Evolutionary conservation across 2,329 filamentous ascomycete genomes (phyloP).

Genomic region (Colletotrichum horii): DNA sequence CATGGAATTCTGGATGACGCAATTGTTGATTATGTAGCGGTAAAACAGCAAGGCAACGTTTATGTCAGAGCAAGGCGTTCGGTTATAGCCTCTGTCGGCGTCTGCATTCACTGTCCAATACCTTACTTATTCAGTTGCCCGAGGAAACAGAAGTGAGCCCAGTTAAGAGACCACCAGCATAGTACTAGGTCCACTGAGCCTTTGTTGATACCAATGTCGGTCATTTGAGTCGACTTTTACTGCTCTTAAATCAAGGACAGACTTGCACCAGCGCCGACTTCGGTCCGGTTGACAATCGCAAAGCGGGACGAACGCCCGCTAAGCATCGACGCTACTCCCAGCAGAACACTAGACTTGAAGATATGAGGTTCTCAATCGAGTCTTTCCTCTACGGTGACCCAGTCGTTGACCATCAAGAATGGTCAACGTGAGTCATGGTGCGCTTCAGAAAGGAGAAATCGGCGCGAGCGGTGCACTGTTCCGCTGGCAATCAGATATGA

Average conservation of each 20-base stretch:
- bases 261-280: not conserved
- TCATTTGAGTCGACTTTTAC: not conserved
- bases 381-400: not conserved
- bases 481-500: not conserved
- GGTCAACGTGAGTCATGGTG: not conserved
- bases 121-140: not conserved
- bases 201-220: not conserved
- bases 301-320: not conserved
- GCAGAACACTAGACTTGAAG: not conserved
- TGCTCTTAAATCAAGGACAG: not conserved
- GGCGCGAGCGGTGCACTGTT: not conserved
- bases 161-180: not conserved
- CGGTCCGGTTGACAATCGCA: not conserved
- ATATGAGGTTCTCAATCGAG: not conserved
- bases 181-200: not conserved
- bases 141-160: not conserved
- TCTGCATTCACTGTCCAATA: not conserved
- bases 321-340: not conserved
- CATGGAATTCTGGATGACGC: not conserved
- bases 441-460: not conserved
- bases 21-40: not conserved
- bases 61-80: not conserved
- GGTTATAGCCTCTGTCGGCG: not conserved
- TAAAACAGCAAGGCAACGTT: not conserved
- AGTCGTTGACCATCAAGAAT: not conserved